Base-by-base conservation (phyloP, 371 early-diverging fungal species). In the Apophysomyces sp. region DNA sequence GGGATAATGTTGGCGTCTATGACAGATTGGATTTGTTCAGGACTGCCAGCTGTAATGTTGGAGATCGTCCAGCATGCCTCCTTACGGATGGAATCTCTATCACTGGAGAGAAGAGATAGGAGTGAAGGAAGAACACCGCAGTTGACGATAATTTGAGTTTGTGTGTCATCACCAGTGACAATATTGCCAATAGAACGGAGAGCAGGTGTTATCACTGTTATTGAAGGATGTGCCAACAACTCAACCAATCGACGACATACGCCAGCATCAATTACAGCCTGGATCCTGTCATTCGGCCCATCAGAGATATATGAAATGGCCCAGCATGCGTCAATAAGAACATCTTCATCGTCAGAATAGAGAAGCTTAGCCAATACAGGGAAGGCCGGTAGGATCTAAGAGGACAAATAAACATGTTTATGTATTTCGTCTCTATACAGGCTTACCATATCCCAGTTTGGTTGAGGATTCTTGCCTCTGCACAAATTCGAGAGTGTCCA, bases 31-130 rank as follows among this genome's bases (percentile, higher is more conserved):
- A 99, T 95, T 77, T 99, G 99, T 11, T 74, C 78, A 16, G 89
- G 81, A 61, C 89, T 95, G 32, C 99, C 99, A 18, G 99, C 99
- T 18, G 99, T 97, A 73, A 99, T 94, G 83, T 99, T 99, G 27
- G 98, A 98, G 55, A 99, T 93, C 15, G 98, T 96, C 99, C 99
- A 99, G 86, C 99, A 99, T 29, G 99, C 97, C 78, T 99, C 99
- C 83, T 99, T 99, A 67, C 95, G 91, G 65, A 99, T 94, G 41
- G 89, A 91, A 58, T 97, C 94, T 76, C 92, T 92, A 40, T 93
- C 88, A 68, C 89, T 89, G 64, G 81, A 83, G 28, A 97, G 87
- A 55, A 96, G 86, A 26, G 83, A 71, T 27, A 86, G 79, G 16
- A 98, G 82, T n/a, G 94, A 90, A 21, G 85, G 81, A 29, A 99